Base-by-base conservation (phyloP, 1,139 yeast species). In the Scheffersomyces cryptocercus region DNA sequence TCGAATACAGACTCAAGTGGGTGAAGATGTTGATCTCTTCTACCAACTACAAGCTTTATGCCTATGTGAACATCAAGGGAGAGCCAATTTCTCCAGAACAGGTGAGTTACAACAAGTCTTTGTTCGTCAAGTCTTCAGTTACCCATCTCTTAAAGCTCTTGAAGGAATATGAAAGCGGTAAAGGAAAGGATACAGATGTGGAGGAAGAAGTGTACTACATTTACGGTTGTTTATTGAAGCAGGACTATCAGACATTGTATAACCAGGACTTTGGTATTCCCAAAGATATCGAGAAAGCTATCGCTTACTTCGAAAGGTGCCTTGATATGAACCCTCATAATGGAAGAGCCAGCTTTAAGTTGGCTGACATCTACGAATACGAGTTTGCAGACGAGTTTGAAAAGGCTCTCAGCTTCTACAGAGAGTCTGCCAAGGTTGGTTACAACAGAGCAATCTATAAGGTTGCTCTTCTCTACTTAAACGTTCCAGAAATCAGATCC, bases 31-130 rank as follows among this genome's bases (percentile, higher is more conserved):
- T 75, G 51, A 65, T 75, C 33, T 54, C 56, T 28, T 76, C 79
- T 10, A 67, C 73, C 31, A 73, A 72, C 52, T 66, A 57, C 52
- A 66, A 68, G 50, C 61, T 75, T 29, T 74, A 70, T 50, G 61
- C 71, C 7, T 73, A 67, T 48, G 68, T 75, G 44, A 74, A 71
- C 52, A 72, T 75, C 44, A 72, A 70, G 56, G 80, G 80, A 16
- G 77, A 73, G 45, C 61, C 62, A 12, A 58, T 70, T n/a, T 46
- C 55, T 3, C 58, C 64, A 3, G 74, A 67, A 29, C 67, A 66
- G 42, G 62, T 61, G 9, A 54, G 56, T 12, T 51, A 56, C 32
- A 73, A 71, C 55, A 70, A 69, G 52, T 58, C 62, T 9, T 56
- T 66, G 20, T 75, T 72, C 52, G 58, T 73, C 35, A 73, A 70